phyloP scores from a whole-genome alignment of 805 yeast species.

The Metschnikowia sp. region DNA sequence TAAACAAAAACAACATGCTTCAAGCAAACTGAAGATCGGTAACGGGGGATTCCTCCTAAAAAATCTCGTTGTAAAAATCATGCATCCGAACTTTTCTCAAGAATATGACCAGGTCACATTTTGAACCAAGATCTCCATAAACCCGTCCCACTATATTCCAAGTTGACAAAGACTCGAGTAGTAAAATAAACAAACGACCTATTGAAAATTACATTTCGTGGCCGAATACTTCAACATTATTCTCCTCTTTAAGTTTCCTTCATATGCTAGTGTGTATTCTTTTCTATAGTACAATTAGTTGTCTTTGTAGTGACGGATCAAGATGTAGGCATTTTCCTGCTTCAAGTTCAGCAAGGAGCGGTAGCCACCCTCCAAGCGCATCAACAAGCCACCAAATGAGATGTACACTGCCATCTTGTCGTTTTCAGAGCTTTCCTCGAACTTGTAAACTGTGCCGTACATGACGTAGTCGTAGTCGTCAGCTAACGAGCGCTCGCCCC shows the following conservation, averaged over 20 bases:
- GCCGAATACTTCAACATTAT: too few relatives aligned
- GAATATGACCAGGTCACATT: too few relatives aligned
- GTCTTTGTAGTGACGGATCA: constrained; percentile 69
- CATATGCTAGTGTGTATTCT: not conserved
- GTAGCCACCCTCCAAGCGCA: constrained; percentile 94
- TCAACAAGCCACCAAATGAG: constrained; percentile 91
- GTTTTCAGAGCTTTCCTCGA: constrained; percentile 73
- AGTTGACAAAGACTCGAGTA: too few relatives aligned
- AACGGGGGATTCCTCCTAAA: too few relatives aligned
- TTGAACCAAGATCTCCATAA: too few relatives aligned
- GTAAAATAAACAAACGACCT: too few relatives aligned
- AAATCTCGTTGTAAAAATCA: too few relatives aligned
- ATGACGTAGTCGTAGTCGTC: constrained; percentile 97
- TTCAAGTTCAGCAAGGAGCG: constrained; percentile 83
- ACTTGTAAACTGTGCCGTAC: constrained; percentile 97
- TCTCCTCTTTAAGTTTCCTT: not conserved
- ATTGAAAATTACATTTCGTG: too few relatives aligned
- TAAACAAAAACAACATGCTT: too few relatives aligned
- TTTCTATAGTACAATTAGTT: constrained; percentile 17
- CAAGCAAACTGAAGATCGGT: too few relatives aligned
- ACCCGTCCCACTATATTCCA: too few relatives aligned
- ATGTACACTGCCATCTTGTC: constrained; percentile 83
- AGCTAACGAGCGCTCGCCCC: constrained; percentile 81
- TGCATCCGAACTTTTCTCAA: too few relatives aligned
- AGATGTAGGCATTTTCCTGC: constrained; percentile 89